These are phyloP conservation scores for Mallotus nudiflorus DNA, from an alignment of 345 rosid species.

Conservation along the genomic window DNA sequence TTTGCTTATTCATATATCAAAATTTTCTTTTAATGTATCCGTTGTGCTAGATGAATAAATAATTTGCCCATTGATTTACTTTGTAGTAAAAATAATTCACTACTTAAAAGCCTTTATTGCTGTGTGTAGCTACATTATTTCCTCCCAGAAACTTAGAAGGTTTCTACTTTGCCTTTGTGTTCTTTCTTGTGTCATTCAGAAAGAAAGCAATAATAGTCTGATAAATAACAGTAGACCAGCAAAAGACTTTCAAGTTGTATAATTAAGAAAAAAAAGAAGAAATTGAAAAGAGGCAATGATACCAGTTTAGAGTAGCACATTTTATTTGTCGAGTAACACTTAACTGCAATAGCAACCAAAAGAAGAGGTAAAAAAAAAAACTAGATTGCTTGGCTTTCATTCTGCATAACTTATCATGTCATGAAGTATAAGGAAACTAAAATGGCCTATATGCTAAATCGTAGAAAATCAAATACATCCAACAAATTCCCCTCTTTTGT, in stretches of 20 bases:
- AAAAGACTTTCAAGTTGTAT: background rate
- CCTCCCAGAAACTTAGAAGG: background rate
- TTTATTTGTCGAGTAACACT: background rate
- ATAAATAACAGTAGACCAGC: background rate
- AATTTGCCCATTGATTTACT: background rate
- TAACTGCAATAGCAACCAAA: constrained; percentile 1
- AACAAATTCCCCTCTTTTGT: background rate
- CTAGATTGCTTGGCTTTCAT: background rate
- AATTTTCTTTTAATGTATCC: background rate
- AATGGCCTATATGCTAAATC: background rate
- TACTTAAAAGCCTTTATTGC: background rate
- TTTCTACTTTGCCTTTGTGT: background rate
- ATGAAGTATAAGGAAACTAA: background rate
- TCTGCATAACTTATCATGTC: background rate
- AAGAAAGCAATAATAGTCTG: background rate
- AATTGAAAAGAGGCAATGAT: background rate
- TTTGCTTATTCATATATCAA: background rate
- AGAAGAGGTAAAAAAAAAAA: background rate
- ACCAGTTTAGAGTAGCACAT: too few relatives aligned
- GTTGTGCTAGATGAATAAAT: background rate
- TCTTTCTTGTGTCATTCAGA: background rate
- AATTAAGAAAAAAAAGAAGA: background rate
- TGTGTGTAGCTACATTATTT: background rate
- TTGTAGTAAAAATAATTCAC: background rate
- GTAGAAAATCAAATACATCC: background rate